Base-by-base conservation (phyloP, 805 yeast species). In the Metschnikowia noctiluminum region DNA sequence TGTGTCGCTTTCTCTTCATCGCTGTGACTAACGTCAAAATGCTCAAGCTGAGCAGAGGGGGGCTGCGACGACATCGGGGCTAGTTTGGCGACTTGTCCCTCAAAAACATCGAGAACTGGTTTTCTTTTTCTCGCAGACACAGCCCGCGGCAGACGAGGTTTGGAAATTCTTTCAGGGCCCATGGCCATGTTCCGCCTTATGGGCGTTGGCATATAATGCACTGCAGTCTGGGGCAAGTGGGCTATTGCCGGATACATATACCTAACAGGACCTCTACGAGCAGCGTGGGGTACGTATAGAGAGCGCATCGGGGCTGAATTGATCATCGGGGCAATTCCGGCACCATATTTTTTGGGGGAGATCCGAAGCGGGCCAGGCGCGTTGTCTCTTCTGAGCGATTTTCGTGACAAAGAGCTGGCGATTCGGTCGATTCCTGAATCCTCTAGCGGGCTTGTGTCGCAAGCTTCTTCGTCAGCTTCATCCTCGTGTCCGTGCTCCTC, bases 41-140 rank as follows among this genome's bases (percentile, higher is more conserved):
- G 38, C 48, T 54, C 57, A 32, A 40, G 60, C 56, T 78, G 80
- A 0, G 82, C 76, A 37, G 77, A 70, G 9, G 78, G 62, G 5
- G 83, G 82, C 56, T 79, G 83, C 13, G 81, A 74, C 27, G 64
- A 64, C 37, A 76, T 56, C 10, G 82, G 83, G 0, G 82, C 82
- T 16, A 65, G 69, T 49, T 72, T 69, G 14, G 74, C 62, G 38
- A 66, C 65, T 50, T 76, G 79, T 2, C 76, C 77, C 46, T 68
- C 70, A 54, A 75, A 79, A 2, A 79, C 79, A 56, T 79, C 83
- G 39, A 49, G 45, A 3, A 56, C 60, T 11, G 58, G 58, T 35
- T 47, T 49, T 28, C 54, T 46, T 35, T 54, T 46, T 38, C 46
- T 14, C 26, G 48, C 43, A 8, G 46, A 32, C 21, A 27, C 26